phyloP scores from a whole-genome alignment of 768 basidiomycete species.

The Rhodotorula kratochvilovae region DNA sequence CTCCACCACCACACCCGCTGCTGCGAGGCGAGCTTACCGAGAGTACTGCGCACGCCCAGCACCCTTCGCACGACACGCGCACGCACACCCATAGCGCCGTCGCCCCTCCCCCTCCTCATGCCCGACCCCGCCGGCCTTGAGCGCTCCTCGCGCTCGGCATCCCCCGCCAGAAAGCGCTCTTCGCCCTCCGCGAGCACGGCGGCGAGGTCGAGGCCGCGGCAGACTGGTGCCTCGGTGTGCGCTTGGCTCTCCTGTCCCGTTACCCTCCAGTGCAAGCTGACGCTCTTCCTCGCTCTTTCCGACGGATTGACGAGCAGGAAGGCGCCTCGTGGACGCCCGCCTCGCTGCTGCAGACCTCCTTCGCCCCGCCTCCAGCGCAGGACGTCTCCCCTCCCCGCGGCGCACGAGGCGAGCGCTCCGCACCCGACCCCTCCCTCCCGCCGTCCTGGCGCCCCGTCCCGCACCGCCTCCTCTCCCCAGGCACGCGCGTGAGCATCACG shows the following conservation, averaged over 20 bases:
- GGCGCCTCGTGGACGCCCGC: slow-evolving; percentile 30
- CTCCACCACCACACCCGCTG: background rate
- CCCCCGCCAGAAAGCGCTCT: slow-evolving; percentile 5
- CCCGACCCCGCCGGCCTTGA: background rate
- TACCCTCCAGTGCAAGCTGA: background rate
- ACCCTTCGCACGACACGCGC: too few relatives aligned
- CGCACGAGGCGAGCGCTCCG: background rate
- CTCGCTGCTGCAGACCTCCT: slow-evolving; percentile 1
- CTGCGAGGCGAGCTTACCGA: background rate
- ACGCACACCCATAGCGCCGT: background rate
- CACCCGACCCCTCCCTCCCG: background rate
- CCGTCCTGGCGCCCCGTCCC: slow-evolving; percentile 13
- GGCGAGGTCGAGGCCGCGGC: slow-evolving; percentile 23
- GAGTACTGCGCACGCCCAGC: background rate
- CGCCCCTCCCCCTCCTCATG: background rate
- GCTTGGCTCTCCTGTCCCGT: background rate
- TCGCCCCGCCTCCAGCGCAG: background rate
- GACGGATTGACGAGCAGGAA: slow-evolving; percentile 1
- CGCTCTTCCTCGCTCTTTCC: background rate
- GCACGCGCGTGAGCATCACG: slow-evolving; percentile 20
- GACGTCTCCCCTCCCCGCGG: background rate
- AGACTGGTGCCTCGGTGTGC: slow-evolving; percentile 31
- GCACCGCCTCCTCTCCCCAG: background rate
- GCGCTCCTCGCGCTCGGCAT: slow-evolving; percentile 22
- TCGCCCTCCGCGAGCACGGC: slow-evolving; percentile 18